These are phyloP conservation scores for Tripidium arundinaceum DNA, from an alignment of 202 grass and related monocot genomes.

Conservation along the genomic window DNA sequence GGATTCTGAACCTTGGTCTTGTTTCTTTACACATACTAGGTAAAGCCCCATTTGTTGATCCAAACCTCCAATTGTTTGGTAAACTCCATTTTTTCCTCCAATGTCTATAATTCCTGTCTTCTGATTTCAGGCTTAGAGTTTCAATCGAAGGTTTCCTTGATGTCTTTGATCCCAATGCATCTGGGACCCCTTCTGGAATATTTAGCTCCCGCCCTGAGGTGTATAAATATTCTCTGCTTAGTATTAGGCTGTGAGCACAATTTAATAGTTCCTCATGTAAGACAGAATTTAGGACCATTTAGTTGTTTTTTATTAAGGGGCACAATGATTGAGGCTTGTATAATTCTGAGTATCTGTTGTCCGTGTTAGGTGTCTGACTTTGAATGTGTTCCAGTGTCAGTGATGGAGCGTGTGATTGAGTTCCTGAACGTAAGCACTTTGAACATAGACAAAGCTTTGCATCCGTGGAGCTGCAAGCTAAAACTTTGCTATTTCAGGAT, in stretches of 20 bases:
- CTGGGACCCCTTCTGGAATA: conserved; percentile 65
- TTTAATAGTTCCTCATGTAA: not conserved
- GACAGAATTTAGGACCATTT: not conserved
- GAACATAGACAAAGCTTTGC: conserved; percentile 10
- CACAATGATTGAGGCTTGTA: not conserved
- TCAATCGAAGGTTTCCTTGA: conserved; percentile 89
- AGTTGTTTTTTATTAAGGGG: not conserved
- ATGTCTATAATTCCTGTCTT: conserved; percentile 9
- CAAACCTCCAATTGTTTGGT: not conserved
- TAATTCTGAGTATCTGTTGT: conserved; percentile 18
- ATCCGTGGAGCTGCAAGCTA: conserved; percentile 21
- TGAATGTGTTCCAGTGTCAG: conserved; percentile 85
- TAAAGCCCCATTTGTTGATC: not conserved
- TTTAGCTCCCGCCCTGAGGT: conserved; percentile 74
- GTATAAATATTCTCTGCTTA: conserved; percentile 26
- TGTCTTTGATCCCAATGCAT: conserved; percentile 70
- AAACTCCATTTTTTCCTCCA: not conserved
- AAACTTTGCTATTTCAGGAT: conserved; percentile 53
- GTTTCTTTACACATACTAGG: not conserved
- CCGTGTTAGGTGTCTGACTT: conserved; percentile 69
- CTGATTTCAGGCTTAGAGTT: conserved; percentile 69
- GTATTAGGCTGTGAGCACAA: not conserved
- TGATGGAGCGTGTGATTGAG: conserved; percentile 74
- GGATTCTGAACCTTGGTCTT: not conserved
- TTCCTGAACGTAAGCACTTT: conserved; percentile 85